Conservation (phyloP, 2,329 filamentous ascomycete species). For the Penicillium sp. region DNA sequence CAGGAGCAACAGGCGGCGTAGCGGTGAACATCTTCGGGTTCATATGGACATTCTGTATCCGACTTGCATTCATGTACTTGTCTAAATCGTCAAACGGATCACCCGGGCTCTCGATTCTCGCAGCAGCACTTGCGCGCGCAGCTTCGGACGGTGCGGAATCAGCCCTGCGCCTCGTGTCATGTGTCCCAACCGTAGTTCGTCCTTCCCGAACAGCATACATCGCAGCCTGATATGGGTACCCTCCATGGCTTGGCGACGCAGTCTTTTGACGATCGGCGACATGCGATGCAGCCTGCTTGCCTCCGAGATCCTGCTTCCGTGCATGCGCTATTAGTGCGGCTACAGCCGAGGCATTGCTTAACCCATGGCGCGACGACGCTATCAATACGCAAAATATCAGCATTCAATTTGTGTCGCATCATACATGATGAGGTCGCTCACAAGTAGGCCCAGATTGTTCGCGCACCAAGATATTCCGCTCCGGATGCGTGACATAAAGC, state of each 20-base stretch:
- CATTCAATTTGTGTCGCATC: not conserved
- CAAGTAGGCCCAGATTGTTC: constrained; percentile 30
- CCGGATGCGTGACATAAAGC: constrained; percentile 58
- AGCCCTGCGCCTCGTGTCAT: constrained; percentile 64
- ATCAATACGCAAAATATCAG: constrained; percentile 1
- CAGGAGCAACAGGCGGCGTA: constrained; percentile 71
- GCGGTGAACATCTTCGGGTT: constrained; percentile 82
- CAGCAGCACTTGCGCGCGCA: constrained; percentile 63
- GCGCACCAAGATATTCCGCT: constrained; percentile 36
- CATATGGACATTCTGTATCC: constrained; percentile 67
- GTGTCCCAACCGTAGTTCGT: constrained; percentile 66
- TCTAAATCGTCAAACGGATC: constrained; percentile 53
- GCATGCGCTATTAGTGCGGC: constrained; percentile 73
- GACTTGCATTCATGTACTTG: constrained; percentile 59
- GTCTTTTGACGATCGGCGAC: constrained; percentile 62
- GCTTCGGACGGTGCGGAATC: constrained; percentile 69
- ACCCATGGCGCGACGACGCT: constrained; percentile 62
- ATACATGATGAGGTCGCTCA: constrained; percentile 21
- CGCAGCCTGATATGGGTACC: constrained; percentile 78
- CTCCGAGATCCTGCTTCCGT: constrained; percentile 67
- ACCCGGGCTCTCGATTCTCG: constrained; percentile 62
- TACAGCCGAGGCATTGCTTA: constrained; percentile 66
- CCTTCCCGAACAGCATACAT: constrained; percentile 59
- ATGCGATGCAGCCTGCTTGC: constrained; percentile 62
- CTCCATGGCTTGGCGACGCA: constrained; percentile 62